Evolutionary conservation across 1,284 basidiomycete species (phyloP), one percentile per base, ranked within the genome.

Genomic region (Peniophora sp.): DNA sequence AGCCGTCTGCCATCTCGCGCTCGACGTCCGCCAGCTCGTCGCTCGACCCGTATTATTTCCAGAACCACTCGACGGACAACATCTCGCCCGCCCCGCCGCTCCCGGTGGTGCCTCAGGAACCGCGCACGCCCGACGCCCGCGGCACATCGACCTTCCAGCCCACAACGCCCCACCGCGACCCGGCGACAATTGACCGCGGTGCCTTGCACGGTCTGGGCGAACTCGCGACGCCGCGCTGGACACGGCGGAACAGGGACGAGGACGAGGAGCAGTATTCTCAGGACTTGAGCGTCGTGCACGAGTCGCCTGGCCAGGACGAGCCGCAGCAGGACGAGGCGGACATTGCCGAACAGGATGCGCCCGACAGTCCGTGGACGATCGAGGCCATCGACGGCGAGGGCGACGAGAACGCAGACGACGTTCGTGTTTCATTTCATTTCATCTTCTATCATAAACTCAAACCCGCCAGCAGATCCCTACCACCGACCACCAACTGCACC

Each of bases 181-280:
- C 90, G 11, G 82, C 88, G 10, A 69, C 75, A 55, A 92, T 95
- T 57, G 95, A 99, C 70, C 78, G 96, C 51, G 79, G 85, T 15
- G 89, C 83, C 22, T 80, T 98, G 39, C 84, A 98, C 50, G 96
- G 96, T 18, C 89, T 98, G 10, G 96, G 96, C 36, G 96, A 98
- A 69, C 80, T 98, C n/a, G 76, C 93, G 6, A 98, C 96, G n/a
- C 96, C 96, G 36, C 81, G 94, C 56, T 99, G 94, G 95, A 78
- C 80, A 51, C 72, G 71, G 57, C 64, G 67, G n/a, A 41, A 41
- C 34, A 57, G 67, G 63, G 60, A 61, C 52, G 57, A 55, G 51
- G 52, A 54, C 47, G 61, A 62, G 23, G 62, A 65, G 37, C 55
- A 62, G 43, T 72, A 72, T 47, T 67, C 68, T 47, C 68, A 70